Base-by-base conservation (phyloP, 176 grass and related monocot species). In the Zoysia pacifica region DNA sequence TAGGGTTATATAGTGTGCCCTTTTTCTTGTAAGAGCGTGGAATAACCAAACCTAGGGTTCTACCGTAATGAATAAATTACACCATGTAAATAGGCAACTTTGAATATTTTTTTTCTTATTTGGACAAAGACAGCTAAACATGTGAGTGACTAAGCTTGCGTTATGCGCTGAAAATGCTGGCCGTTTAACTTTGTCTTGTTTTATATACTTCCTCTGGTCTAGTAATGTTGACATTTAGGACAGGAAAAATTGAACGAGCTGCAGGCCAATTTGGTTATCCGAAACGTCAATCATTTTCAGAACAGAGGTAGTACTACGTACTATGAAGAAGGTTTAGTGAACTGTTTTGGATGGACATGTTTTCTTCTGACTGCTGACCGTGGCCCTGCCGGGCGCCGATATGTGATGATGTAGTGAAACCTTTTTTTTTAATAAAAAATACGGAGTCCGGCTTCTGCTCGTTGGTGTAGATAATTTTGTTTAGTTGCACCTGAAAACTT, bases 1-100 rank as follows among this genome's bases (percentile, higher is more conserved):
- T 79, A 85, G 88, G 80, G 96, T 99, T 72, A 58, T 98, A 51
- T 99, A 89, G 66, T 65, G 65, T 71, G 58, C 35, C 62, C 46
- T 53, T 7, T 84, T 64, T 52, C 8, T 60, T 12, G 53, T 69
- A 28, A 48, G 66, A 82, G 41, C 8, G 59, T 18, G 35, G 63
- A 80, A 81, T 81, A 65, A 77, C 76, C 37, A 87, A 83, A 75
- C 81, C 71, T 83, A 80, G 79, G 61, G 86, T 83, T 49, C 65
- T 93, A 65, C 89, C 5, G 6, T 44, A 45, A 82, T 82, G 51
- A 89, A 89, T 85, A 89, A 89, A 46, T 5, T 38, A 77, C 53
- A 65, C 13, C 73, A 38, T 89, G 87, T 89, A 89, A 82, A 86
- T 89, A 89, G 50, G 78, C 48, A 77, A 4, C 61, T 74, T 72